A percentile compares a stretch with the other conserved stretches of the same genome.
phyloP scores from a whole-genome alignment of 352 stramenopile species.

The Pythium insidiosum region DNA sequence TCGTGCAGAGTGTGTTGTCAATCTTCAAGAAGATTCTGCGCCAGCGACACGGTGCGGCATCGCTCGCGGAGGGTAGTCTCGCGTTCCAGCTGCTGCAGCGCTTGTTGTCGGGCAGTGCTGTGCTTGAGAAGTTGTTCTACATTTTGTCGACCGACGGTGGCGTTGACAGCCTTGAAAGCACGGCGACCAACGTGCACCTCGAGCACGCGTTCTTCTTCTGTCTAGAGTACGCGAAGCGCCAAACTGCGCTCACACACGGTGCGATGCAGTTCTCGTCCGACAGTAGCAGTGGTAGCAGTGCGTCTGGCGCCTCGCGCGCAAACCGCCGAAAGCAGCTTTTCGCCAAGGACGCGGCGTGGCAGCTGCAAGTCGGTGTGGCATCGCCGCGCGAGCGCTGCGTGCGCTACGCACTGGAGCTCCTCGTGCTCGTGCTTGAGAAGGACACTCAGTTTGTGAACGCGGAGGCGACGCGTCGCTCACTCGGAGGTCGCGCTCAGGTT shows the following conservation, averaged over 20 bases:
- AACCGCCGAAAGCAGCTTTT: constrained; percentile 16
- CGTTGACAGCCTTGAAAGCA: constrained; percentile 66
- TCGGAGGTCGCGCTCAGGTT: constrained; percentile 56
- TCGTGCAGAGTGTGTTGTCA: constrained; percentile 55
- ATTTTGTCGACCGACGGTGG: constrained; percentile 65
- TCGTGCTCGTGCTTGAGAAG: constrained; percentile 65
- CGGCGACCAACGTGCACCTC: constrained; percentile 59
- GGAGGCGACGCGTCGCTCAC: constrained; percentile 37
- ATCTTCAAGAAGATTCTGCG: constrained; percentile 80
- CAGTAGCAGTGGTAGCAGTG: no score
- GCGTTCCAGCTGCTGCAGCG: constrained; percentile 63
- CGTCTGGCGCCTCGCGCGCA: no score
- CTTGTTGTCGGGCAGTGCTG: constrained; percentile 51
- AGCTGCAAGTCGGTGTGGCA: constrained; percentile 4
- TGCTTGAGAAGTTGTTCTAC: constrained; percentile 62
- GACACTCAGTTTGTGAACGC: constrained; percentile 63
- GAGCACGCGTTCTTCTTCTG: constrained; percentile 82
- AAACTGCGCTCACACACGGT: constrained; percentile 57
- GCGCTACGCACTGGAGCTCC: constrained; percentile 67
- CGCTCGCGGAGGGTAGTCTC: constrained; percentile 39
- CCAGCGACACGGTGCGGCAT: constrained; percentile 25
- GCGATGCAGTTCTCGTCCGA: constrained; percentile 61
- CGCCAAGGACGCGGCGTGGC: constrained; percentile 8
- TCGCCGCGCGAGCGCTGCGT: constrained; percentile 57
- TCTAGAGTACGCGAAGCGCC: constrained; percentile 67